Evolutionary conservation across 331 rosid species (phyloP), one percentile per base, ranked within the genome.

Genomic region (Pyracantha coccinea): DNA sequence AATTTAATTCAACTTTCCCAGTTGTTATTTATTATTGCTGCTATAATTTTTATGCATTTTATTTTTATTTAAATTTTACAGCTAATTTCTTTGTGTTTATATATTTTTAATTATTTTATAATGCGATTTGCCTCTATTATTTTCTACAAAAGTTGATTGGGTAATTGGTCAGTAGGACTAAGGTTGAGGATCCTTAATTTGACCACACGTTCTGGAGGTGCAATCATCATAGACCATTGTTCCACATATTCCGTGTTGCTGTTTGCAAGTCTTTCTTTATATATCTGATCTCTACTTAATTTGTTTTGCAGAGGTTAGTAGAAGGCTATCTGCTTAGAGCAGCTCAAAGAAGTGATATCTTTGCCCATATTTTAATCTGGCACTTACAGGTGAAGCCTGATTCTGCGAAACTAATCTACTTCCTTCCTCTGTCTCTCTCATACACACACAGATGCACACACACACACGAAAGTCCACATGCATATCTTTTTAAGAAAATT

Each of bases 311-410:
- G 99, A 89, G 28, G 75, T 84, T 95, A 79, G 99, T 95, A 4
- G 97, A 95, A 85, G 99, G 99, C 21, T 95, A 92, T 88, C 86
- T 95, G 77, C 97, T 95, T 21, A 92, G 99, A 88, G 97, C 96
- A 84, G 83, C 97, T 79, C 96, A 92, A 80, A 79, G 99, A 84
- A 89, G 97, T 84, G 97, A 95, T 76, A 81, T 95, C 74, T 95
- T 95, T 84, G 93, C 99, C 44, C 99, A 95, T 79, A 92, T 90
- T 78, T 93, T 95, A 82, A 90, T 95, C 80, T 95, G 99, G 99
- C 93, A 92, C 85, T 81, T 95, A 73, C 99, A 92, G 99, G 99
- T 92, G 72, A 73, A 14, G 38, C 27, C 21, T 17, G 57, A 41
- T 64, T 64, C 45, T 24, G 65, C 2, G 0, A 52, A 52, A 17